A percentile compares a stretch with the other conserved stretches of the same genome.
phyloP scores from a whole-genome alignment of 129 eudicot species.

The Saposhnikovia divaricata region DNA sequence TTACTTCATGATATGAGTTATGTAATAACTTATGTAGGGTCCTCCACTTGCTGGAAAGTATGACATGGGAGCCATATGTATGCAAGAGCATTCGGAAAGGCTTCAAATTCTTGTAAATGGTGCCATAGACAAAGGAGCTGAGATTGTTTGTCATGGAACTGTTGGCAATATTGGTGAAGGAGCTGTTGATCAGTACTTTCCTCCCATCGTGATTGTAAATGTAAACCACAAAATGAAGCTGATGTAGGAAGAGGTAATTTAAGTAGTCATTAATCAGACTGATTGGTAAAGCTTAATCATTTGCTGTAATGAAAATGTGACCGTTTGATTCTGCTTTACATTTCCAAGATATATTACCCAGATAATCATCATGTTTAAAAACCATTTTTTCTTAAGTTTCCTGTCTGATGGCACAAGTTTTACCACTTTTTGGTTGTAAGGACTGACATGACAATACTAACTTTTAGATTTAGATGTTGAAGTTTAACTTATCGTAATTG shows the following conservation, averaged over 20 bases:
- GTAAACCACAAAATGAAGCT: slow-evolving; percentile 91
- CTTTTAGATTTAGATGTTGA: too few species aligned
- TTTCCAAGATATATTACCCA: neutral
- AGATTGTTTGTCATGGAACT: slow-evolving; percentile 79
- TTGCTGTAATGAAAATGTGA: neutral
- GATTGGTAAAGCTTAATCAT: neutral
- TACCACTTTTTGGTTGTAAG: too few species aligned
- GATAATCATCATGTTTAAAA: neutral
- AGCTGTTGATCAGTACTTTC: slow-evolving; percentile 96
- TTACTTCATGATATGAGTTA: neutral
- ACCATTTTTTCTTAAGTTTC: too few species aligned
- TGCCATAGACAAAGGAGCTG: slow-evolving; percentile 93
- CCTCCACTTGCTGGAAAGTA: slow-evolving; percentile 88
- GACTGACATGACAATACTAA: too few species aligned
- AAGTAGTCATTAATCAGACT: slow-evolving; percentile 4
- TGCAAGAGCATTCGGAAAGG: slow-evolving; percentile 95
- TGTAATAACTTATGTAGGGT: slow-evolving; percentile 44
- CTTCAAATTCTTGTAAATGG: slow-evolving; percentile 88
- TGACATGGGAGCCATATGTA: slow-evolving; percentile 99
- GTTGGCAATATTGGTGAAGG: slow-evolving; percentile 91
- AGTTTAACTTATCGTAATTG: too few species aligned
- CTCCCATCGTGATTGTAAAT: slow-evolving; percentile 88
- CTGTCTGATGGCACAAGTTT: too few species aligned
- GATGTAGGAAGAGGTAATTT: slow-evolving; percentile 90
- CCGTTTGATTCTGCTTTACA: slow-evolving; percentile 9